Base-by-base conservation (phyloP, 2,329 filamentous ascomycete genomes). In the Colletotrichum lini region DNA sequence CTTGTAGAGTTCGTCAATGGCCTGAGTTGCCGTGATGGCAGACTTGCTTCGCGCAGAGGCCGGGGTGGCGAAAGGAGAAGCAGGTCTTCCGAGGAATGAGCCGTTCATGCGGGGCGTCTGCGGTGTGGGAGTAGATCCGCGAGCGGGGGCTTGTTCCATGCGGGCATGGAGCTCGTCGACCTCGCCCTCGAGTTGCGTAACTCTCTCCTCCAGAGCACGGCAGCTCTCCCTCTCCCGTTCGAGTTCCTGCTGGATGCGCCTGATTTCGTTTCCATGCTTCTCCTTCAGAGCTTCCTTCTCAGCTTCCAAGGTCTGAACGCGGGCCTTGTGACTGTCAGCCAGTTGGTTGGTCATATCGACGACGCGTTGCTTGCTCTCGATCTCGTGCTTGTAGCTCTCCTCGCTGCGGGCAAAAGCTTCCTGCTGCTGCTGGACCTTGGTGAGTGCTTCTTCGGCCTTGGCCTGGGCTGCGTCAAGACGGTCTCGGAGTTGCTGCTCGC, bases 401-500 rank as follows among this genome's bases (percentile, higher is more conserved):
- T 97, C 92, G n/a, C 91, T 91, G 65, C 93, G 90, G 2, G 94
- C 92, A 35, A 93, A 92, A 23, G 94, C 90, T 78, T 97, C 95
- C 77, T 96, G 92, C 44, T 98, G 88, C 79, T 95, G 92, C 77
- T 98, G 94, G 40, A 98, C 90, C 77, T 92, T 94, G 53, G 89
- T 85, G 54, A 98, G 88, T 7, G 93, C 91, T 70, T 98, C 94
- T 71, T 98, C 95, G 1, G 94, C 92, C 83, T 96, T 98, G 77
- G 92, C 89, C 78, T 96, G 94, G 56, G 97, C 87, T 70, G 96
- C 94, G 38, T 95, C 93, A 42, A 98, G 86, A 49, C 95, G 92
- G 74, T 92, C 90, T 75, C 95, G 93, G 44, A 98, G 88, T 38
- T 93, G 89, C 71, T 93, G 90, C 78, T 98, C 95, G 49, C 91